Evolutionary conservation across 2,329 filamentous ascomycete genomes (phyloP).

Genomic region (Zymoseptoria passerinii): DNA sequence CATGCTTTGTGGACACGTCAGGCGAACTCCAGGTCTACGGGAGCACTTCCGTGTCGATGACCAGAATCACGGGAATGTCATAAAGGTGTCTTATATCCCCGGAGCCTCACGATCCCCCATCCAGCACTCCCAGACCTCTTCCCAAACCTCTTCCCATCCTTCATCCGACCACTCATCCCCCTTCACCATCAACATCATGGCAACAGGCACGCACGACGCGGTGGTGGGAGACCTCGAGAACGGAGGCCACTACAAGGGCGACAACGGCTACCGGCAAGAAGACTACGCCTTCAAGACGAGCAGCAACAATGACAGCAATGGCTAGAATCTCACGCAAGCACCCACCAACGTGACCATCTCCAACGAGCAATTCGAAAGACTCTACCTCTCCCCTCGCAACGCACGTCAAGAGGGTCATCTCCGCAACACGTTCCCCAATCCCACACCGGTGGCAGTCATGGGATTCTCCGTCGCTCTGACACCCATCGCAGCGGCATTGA

Average conservation of each 20-base stretch:
- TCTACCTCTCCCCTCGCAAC: slow-evolving; percentile 17
- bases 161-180: background rate
- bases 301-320: background rate
- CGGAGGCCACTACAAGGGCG: background rate
- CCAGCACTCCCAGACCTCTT: too few species aligned
- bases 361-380: slow-evolving; percentile 20
- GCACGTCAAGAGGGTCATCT: slow-evolving; percentile 10
- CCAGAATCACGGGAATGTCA: too few species aligned
- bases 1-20: too few species aligned
- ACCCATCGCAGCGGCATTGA: slow-evolving; percentile 12
- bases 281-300: background rate
- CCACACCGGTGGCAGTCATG: slow-evolving; percentile 17
- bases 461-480: slow-evolving; percentile 17
- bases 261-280: background rate
- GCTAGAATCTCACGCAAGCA: background rate
- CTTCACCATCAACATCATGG: background rate
- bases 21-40: too few species aligned
- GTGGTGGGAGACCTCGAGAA: background rate
- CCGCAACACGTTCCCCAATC: slow-evolving; percentile 18
- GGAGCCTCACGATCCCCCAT: too few species aligned
- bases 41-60: too few species aligned
- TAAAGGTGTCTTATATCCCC: too few species aligned
- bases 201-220: background rate
- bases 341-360: slow-evolving; percentile 17
- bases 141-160: background rate